Percentiles rank a stretch among this genome's conserved stretches.
Conservation (phyloP, 257 asterid species). For the Asclepias syriaca region DNA sequence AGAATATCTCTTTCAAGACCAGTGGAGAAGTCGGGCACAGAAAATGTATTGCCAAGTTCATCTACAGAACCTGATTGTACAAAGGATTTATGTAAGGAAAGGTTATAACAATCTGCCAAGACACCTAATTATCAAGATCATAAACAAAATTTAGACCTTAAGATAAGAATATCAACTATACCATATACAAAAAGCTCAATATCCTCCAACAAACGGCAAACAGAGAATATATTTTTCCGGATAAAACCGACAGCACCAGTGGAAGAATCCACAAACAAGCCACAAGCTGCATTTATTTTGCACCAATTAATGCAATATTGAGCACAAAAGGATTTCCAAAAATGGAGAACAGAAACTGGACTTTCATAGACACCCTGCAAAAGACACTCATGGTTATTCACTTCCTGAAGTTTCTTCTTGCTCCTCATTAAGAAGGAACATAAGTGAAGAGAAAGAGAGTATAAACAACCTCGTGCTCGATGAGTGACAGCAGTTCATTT, state of each 20-base stretch:
- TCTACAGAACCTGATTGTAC: constrained; percentile 52
- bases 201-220: constrained; percentile 76
- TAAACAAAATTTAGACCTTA: constrained; percentile 18
- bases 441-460: constrained; percentile 7
- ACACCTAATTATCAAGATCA: constrained; percentile 11
- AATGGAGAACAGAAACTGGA: constrained; percentile 59
- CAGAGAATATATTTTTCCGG: constrained; percentile 64
- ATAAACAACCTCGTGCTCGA: constrained; percentile 65
- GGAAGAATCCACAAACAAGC: constrained; percentile 67
- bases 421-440: constrained; percentile 2
- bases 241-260: constrained; percentile 73
- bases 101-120: constrained; percentile 15
- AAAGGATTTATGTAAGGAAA: constrained; percentile 19
- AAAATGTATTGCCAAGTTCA: constrained; percentile 33
- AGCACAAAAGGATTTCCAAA: constrained; percentile 68
- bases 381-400: constrained; percentile 23
- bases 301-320: constrained; percentile 71
- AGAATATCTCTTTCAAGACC: constrained; percentile 47
- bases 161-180: constrained; percentile 22
- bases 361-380: constrained; percentile 60
- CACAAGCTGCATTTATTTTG: constrained; percentile 63
- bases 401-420: constrained; percentile 8
- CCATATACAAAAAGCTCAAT: constrained; percentile 71
- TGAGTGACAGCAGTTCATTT: constrained; percentile 65
- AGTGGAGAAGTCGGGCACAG: constrained; percentile 31